Conservation (phyloP, 2,329 filamentous ascomycete species). For the Alternaria conjuncta region DNA sequence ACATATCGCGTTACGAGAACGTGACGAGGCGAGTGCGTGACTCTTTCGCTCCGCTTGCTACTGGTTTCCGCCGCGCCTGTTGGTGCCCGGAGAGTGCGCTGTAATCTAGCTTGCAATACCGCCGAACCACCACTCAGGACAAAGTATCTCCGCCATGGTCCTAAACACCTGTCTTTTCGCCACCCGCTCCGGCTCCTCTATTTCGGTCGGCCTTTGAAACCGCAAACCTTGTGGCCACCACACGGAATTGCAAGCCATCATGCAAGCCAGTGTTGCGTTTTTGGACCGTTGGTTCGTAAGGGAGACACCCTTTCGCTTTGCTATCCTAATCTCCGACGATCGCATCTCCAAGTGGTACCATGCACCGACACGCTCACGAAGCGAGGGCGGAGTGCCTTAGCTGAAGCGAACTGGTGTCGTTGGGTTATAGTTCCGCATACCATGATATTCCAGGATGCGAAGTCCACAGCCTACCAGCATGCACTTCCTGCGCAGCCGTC, state of each 20-base stretch:
- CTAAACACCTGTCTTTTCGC: slow-evolving; percentile 2
- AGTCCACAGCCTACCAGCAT: slow-evolving; percentile 14
- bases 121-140: slow-evolving; percentile 5
- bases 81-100: not conserved
- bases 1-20: slow-evolving; percentile 1
- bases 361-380: not conserved
- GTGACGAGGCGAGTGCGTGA: slow-evolving; percentile 5
- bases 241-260: slow-evolving; percentile 12
- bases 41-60: not conserved
- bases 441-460: slow-evolving; percentile 19
- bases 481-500: slow-evolving; percentile 24
- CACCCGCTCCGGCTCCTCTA: slow-evolving; percentile 17
- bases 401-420: slow-evolving; percentile 5
- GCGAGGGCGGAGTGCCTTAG: not conserved
- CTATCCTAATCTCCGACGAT: not conserved
- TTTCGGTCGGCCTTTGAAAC: slow-evolving; percentile 10
- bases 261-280: slow-evolving; percentile 9
- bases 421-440: slow-evolving; percentile 12
- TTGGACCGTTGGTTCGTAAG: not conserved
- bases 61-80: slow-evolving; percentile 4
- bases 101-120: slow-evolving; percentile 4
- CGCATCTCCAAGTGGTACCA: not conserved
- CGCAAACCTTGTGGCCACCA: slow-evolving; percentile 8
- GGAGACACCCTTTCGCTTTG: not conserved
- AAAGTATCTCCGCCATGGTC: not conserved